These are phyloP conservation scores for Boletus edulis DNA, from an alignment of 768 basidiomycete species.

Conservation along the genomic window DNA sequence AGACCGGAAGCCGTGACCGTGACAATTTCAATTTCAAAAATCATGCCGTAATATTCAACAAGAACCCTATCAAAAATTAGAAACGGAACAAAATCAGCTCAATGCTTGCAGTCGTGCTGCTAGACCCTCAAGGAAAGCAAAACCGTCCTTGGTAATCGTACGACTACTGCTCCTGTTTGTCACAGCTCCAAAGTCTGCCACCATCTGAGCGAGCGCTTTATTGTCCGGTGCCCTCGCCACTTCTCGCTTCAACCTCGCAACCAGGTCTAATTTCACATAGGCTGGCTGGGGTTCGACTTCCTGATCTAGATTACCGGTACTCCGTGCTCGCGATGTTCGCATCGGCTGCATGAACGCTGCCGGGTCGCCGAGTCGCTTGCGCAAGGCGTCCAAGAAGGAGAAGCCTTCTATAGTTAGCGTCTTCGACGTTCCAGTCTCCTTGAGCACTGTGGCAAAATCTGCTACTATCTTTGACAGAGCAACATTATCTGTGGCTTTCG, in stretches of 20 bases:
- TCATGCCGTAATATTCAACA: neutral
- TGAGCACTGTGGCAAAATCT: conserved; percentile 61
- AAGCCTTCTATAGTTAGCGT: conserved; percentile 71
- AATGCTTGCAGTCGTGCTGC: conserved; percentile 47
- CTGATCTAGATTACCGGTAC: conserved; percentile 40
- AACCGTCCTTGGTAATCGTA: conserved; percentile 76
- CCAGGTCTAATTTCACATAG: conserved; percentile 56
- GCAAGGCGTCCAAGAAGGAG: conserved; percentile 63
- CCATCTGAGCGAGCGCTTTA: conserved; percentile 57
- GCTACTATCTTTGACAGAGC: conserved; percentile 51
- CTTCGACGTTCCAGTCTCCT: conserved; percentile 60
- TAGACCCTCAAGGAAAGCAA: conserved; percentile 64
- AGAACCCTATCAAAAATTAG: too few species aligned
- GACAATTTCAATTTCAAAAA: neutral
- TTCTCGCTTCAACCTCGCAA: conserved; percentile 55
- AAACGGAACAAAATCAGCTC: conserved; percentile 1
- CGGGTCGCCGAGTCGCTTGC: conserved; percentile 70
- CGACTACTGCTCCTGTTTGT: conserved; percentile 67
- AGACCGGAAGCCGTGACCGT: neutral
- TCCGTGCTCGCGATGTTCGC: conserved; percentile 43
- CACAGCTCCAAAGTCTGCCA: conserved; percentile 67
- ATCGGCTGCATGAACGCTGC: conserved; percentile 54
- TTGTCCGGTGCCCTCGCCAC: conserved; percentile 52
- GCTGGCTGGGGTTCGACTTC: conserved; percentile 42
- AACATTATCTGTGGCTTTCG: conserved; percentile 50